Evolutionary conservation across 805 yeast species (phyloP), one percentile per base, ranked within the genome.

Genomic region (Candida insectorum): DNA sequence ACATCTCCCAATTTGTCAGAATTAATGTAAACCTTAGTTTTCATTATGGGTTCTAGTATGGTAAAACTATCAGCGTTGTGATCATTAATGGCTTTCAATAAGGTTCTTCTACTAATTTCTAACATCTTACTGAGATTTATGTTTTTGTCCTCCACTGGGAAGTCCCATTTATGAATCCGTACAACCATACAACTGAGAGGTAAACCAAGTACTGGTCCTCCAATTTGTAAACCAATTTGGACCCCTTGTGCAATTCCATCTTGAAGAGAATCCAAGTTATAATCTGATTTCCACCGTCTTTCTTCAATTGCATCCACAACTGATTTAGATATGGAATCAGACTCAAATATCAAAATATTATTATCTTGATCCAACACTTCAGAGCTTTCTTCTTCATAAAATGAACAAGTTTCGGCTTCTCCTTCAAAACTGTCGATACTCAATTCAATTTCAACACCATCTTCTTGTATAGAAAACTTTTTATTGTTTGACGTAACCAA

Each of bases 1-100:
- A 93, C 93, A 22, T 69, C 70, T 14, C 97, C 97, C 44, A 91
- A 58, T 37, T 82, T 85, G 36, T 75, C 81, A 19, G 87, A 82
- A 34, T 71, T 71, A 2, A 81, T 81, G 32, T 69, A 73, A 1
- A 93, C 78, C 6, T 67, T 67, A 4, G 88, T 80, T 22, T 73
- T 68, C 97, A 93, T 91, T 18, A 84, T 69, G 0, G 98, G 98
- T 58, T 93, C 97, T 56, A 91, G 64, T 1, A 89, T 56, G 1
- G 80, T 71, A 51, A 74, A 77, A 2, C 56, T 44, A 0, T 41
- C 37, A 3, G 52, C 57, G 21, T 23, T 33, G 16, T 27, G n/a
- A 9, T 44, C 41, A n/a, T 33, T 29, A 8, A 66, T 46, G n/a
- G 47, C 51, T 17, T 44, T 43, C 2, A 43, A 5, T 4, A 65